Evolutionary conservation across 148 eudicot genomes (phyloP), one percentile per base, ranked within the genome.

Genomic region (Suaeda aralocaspica): DNA sequence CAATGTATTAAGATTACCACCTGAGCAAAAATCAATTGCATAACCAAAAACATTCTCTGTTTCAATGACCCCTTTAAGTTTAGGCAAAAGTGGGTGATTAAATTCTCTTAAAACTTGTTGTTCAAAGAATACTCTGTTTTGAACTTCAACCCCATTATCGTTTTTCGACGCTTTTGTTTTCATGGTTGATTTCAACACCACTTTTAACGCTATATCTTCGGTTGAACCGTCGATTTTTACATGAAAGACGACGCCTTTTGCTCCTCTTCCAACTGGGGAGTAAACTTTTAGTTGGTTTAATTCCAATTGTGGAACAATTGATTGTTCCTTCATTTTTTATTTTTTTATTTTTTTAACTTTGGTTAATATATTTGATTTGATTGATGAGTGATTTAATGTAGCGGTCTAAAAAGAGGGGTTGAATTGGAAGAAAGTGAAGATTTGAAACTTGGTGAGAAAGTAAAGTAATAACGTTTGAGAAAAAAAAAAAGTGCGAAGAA

Each of bases 11-110:
- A 94, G 89, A 87, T 88, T 90, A 3, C 87, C 74, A 24, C 98
- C 98, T 1, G 96, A 77, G 68, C 98, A 93, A 71, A 85, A 94
- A 91, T 94, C 98, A 41, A 94, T 91, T 0, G 95, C 92, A 45
- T 90, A 91, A 0, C 96, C 96, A 30, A 88, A 79, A 48, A 93
- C 65, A 60, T 79, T 72, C 6, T 84, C 87, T 0, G 95, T 87
- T 31, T 74, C 67, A 25, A 91, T 18, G 61, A 87, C 79, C 26
- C 95, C 98, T 29, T 80, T 79, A 25, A 93, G 78, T 73, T 72
- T 88, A 5, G 98, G 98, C 59, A 93, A 71, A n/a, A 93, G 80
- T 0, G 98, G 92, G 31, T 90, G 89, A 24, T 80, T 71, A 1
- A 88, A 75, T 2, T 79, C 60, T 53, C 73, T 74, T 61, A 93